phyloP scores from a whole-genome alignment of 495 filamentous ascomycete genomes.

The Darksidea phi region DNA sequence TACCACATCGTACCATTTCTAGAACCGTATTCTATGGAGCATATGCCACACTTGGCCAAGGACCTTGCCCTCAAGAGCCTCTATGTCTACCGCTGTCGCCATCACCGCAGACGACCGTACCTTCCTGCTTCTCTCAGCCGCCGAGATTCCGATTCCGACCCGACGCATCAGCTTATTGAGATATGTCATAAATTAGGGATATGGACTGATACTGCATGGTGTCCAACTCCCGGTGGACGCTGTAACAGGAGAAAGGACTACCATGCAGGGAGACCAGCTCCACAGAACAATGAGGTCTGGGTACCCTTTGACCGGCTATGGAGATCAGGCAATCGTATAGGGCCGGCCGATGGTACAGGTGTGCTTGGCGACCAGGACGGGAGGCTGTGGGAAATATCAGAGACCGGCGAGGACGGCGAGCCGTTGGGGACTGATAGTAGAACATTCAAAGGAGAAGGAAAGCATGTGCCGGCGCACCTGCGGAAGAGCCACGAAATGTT shows the following conservation, averaged over 20 bases:
- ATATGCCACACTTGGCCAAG: constrained; percentile 49
- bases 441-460: constrained; percentile 53
- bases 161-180: constrained; percentile 62
- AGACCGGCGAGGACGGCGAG: constrained; percentile 57
- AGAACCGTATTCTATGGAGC: constrained; percentile 25
- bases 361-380: constrained; percentile 43
- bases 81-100: constrained; percentile 61
- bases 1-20: constrained; percentile 63
- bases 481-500: constrained; percentile 57
- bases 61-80: constrained; percentile 59
- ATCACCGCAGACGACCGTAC: constrained; percentile 60
- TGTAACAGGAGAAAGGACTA: constrained; percentile 61
- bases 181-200: constrained; percentile 60
- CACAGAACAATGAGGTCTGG: constrained; percentile 58
- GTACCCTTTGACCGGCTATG: constrained; percentile 65
- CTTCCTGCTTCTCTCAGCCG: constrained; percentile 55
- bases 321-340: constrained; percentile 61
- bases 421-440: constrained; percentile 52
- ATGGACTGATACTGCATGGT: constrained; percentile 66
- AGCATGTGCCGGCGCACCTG: constrained; percentile 54
- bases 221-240: constrained; percentile 58
- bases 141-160: constrained; percentile 61
- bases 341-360: constrained; percentile 42
- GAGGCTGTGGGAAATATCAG: constrained; percentile 59
- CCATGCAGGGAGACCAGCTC: constrained; percentile 53